Conservation (phyloP, 345 rosid genomes). For the Abelmoschus esculentus region DNA sequence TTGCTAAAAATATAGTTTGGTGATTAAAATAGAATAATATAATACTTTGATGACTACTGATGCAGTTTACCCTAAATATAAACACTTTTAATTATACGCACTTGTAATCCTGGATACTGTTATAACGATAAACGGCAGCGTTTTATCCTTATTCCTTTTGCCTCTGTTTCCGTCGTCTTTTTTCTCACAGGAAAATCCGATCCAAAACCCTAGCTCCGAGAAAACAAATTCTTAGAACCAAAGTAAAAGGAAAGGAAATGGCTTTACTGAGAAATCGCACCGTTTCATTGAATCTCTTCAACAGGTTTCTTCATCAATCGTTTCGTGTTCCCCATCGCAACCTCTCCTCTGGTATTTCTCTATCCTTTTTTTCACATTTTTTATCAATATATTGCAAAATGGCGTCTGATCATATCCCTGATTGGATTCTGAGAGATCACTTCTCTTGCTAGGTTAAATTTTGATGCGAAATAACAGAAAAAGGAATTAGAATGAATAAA, state of each 20-base stretch:
- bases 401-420: not conserved
- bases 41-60: too few species aligned
- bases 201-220: not conserved
- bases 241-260: not conserved
- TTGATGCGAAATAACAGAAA: not conserved
- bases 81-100: too few species aligned
- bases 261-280: constrained; percentile 1
- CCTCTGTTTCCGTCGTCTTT: not conserved
- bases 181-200: not conserved
- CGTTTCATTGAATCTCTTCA: not conserved
- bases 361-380: too few species aligned
- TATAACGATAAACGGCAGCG: not conserved
- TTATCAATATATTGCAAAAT: not conserved
- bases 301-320: constrained; percentile 4
- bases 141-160: not conserved
- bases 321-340: not conserved
- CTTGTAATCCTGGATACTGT: too few species aligned
- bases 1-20: too few species aligned
- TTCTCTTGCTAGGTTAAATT: not conserved
- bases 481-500: not conserved
- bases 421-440: not conserved
- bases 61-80: too few species aligned
- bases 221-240: not conserved
- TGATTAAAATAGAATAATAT: too few species aligned
- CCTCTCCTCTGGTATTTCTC: constrained; percentile 1